Evolutionary conservation across 495 filamentous ascomycete species (phyloP), one percentile per base, ranked within the genome.

Genomic region (Penicillium salamii): DNA sequence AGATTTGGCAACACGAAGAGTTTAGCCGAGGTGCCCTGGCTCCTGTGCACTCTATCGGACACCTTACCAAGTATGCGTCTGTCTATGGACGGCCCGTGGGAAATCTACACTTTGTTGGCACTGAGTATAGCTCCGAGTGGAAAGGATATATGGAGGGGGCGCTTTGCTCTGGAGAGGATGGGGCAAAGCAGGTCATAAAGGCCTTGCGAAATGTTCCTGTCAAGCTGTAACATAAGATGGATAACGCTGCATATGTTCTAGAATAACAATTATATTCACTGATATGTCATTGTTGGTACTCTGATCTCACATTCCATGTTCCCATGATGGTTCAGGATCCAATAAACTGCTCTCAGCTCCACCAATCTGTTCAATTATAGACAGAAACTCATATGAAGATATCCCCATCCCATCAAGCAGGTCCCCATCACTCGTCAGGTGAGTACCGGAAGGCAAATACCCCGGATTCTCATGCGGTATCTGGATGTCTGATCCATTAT

Each of bases 61-160:
- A 46, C 24, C 32, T 46, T 7, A 35, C 33, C 2, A 38, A 46
- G 33, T 46, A 46, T 29, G 14, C 18, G 8, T 33, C 14, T 9
- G 32, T 36, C 17, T 46, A 36, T 20, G 32, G 31, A 3, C 13
- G 9, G 36, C 57, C 57, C 5, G 52, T 58, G 36, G 58, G 63
- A 0, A 54, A 64, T 40, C 17, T 75, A 20, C 70, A 75, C 50
- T 76, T 76, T 58, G 63, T 59, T 1, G 72, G 72, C 11, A 65
- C 68, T 2, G 73, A 77, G 58, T 72, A 61, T 7, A 55, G 68
- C 3, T 46, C 40, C 3, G 55, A 62, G 14, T 77, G 70, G 70
- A 66, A 59, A 41, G 73, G 73, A 7, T 73, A 67, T 51, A 75
- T 77, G 70, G 72, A 77, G 42, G 72, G 73, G 1, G 73, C 72